Evolutionary conservation across 83 land plant species (phyloP), one percentile per base, ranked within the genome.

Genomic region (Diphasiastrum complanatum): DNA sequence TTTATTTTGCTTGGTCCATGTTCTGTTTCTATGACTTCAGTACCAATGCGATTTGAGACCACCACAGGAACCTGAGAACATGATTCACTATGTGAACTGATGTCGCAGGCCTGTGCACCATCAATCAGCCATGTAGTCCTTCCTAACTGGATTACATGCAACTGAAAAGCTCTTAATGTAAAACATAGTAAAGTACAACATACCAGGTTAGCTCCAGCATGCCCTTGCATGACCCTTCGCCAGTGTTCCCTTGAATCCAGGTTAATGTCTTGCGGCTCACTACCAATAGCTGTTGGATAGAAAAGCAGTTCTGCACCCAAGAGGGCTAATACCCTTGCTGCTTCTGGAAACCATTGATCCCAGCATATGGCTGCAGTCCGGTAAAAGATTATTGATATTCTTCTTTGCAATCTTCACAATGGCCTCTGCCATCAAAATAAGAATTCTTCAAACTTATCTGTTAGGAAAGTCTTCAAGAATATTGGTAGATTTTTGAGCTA

Each of bases 331-430:
- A 88, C 85, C 50, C 96, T 68, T 16, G 96, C 91, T 23, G 79
- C 86, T 78, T 92, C 98, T 29, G 98, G 98, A 66, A 92, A 92
- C 96, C 98, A 92, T 68, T 92, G 98, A 61, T 92, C 98, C 98
- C 98, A 92, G 65, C 98, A 92, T 38, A 92, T 92, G 5, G 78
- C 96, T 89, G 71, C 51, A n/a, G 51, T 66, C 33, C 51, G 8
- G 1, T 12, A 58, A 34, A 30, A 30, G n/a, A 5, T 53, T 29
- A n/a, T n/a, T n/a, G n/a, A n/a, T n/a, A n/a, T n/a, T n/a, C n/a
- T n/a, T n/a, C n/a, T n/a, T n/a, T n/a, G n/a, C n/a, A n/a, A n/a
- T n/a, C n/a, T n/a, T n/a, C n/a, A n/a, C n/a, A n/a, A n/a, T n/a
- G n/a, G n/a, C n/a, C n/a, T n/a, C n/a, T n/a, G n/a, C n/a, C n/a